phyloP scores from a whole-genome alignment of 768 basidiomycete genomes.

The Inosperma sp. region DNA sequence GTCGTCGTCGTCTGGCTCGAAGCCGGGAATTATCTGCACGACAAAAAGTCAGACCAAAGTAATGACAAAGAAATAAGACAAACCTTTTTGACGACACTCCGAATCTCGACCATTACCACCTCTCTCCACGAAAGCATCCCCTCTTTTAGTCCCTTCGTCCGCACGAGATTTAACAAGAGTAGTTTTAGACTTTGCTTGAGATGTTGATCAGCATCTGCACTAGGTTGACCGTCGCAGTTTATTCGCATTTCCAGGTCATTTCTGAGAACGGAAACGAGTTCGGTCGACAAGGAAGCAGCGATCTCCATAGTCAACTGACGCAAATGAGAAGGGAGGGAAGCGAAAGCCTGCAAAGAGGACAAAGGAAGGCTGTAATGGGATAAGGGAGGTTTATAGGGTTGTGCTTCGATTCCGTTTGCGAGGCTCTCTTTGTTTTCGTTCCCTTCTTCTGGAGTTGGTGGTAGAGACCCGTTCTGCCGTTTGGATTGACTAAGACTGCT shows the following conservation, averaged over 20 bases:
- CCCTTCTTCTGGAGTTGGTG: slow-evolving; percentile 38
- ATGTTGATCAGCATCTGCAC: slow-evolving; percentile 34
- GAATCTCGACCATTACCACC: slow-evolving; percentile 58
- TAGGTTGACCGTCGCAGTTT: slow-evolving; percentile 15
- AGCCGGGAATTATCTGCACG: slow-evolving; percentile 54
- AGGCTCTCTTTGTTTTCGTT: slow-evolving; percentile 16
- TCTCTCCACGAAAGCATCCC: slow-evolving; percentile 67
- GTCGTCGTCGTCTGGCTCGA: slow-evolving; percentile 52
- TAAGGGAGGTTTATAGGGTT: slow-evolving; percentile 16
- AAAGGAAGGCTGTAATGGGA: slow-evolving; percentile 46
- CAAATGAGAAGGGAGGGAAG: slow-evolving; percentile 71
- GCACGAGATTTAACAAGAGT: slow-evolving; percentile 68
- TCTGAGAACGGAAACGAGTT: slow-evolving; percentile 68
- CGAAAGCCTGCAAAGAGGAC: slow-evolving; percentile 65
- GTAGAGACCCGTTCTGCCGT: slow-evolving; percentile 24
- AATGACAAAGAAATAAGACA: neutral
- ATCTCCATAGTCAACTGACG: slow-evolving; percentile 71
- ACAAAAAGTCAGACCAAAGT: neutral
- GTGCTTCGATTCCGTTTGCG: slow-evolving; percentile 7
- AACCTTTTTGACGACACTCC: slow-evolving; percentile 51
- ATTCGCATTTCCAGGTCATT: slow-evolving; percentile 58
- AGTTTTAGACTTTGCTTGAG: slow-evolving; percentile 66
- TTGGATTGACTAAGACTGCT: slow-evolving; percentile 13
- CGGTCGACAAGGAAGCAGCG: slow-evolving; percentile 67
- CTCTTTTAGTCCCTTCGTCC: slow-evolving; percentile 68